Evolutionary conservation across 2,329 filamentous ascomycete species (phyloP).

Genomic region (Alternaria viburni): DNA sequence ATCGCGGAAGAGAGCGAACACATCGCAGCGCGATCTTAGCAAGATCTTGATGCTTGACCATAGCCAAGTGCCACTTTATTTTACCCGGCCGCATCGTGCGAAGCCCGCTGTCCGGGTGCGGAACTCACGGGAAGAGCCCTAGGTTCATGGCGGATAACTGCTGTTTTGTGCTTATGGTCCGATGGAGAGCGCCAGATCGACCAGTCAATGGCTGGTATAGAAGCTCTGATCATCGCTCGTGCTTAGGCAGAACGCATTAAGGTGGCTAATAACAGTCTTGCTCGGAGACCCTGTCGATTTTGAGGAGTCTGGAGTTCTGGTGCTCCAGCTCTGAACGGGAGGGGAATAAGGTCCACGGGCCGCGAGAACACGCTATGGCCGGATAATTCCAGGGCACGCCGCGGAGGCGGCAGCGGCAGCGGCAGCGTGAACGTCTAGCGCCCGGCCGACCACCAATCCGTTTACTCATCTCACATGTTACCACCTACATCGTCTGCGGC

Average conservation of each 20-base stretch:
- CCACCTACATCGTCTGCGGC: background rate
- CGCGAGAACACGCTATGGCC: slow-evolving; percentile 4
- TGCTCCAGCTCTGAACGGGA: background rate
- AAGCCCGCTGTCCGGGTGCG: background rate
- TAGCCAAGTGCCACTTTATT: background rate
- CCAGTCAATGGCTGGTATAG: background rate
- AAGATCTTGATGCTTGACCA: background rate
- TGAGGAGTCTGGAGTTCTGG: background rate
- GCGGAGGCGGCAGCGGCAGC: slow-evolving; percentile 2
- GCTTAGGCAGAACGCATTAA: background rate
- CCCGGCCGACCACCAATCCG: background rate
- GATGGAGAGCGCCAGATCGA: background rate
- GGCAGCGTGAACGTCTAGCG: slow-evolving; percentile 2
- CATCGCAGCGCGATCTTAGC: background rate
- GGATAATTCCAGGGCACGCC: slow-evolving; percentile 6
- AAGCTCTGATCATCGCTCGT: background rate
- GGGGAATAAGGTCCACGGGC: slow-evolving; percentile 5
- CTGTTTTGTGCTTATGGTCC: slow-evolving; percentile 3
- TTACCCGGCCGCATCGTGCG: slow-evolving; percentile 8
- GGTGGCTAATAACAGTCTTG: background rate
- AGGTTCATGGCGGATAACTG: background rate
- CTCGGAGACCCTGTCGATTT: background rate
- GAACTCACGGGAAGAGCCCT: background rate
- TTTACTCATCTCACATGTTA: slow-evolving; percentile 3
- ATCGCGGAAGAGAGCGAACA: background rate